A percentile compares a stretch with the other conserved stretches of the same genome.
phyloP scores from a whole-genome alignment of 2,329 filamentous ascomycete species.

The Pseudocercospora musae region DNA sequence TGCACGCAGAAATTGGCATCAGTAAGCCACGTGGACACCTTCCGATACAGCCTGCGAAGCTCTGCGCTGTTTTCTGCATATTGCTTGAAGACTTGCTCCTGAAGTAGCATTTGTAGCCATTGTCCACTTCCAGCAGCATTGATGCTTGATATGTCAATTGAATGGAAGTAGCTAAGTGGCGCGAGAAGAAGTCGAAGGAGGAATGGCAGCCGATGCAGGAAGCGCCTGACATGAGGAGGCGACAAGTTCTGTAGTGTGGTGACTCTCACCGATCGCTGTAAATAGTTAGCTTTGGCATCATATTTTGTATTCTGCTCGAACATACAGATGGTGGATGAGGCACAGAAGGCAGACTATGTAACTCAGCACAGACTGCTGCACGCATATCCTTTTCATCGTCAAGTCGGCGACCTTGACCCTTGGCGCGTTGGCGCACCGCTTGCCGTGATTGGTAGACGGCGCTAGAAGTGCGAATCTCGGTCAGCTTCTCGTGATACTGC shows the following conservation, averaged over 20 bases:
- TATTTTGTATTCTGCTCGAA: neutral
- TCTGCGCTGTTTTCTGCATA: slow-evolving; percentile 45
- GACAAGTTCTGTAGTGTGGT: slow-evolving; percentile 48
- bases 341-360: slow-evolving; percentile 49
- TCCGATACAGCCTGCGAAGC: slow-evolving; percentile 45
- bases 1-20: slow-evolving; percentile 54
- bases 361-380: slow-evolving; percentile 49
- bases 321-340: slow-evolving; percentile 45
- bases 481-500: slow-evolving; percentile 44
- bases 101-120: slow-evolving; percentile 49
- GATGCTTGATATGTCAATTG: slow-evolving; percentile 50
- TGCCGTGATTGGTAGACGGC: slow-evolving; percentile 38
- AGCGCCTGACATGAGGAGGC: slow-evolving; percentile 41
- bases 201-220: slow-evolving; percentile 51
- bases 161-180: slow-evolving; percentile 53
- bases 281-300: neutral
- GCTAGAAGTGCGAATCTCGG: slow-evolving; percentile 41
- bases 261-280: slow-evolving; percentile 44
- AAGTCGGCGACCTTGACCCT: slow-evolving; percentile 35
- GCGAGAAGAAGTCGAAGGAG: slow-evolving; percentile 49
- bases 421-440: slow-evolving; percentile 29
- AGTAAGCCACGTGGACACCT: slow-evolving; percentile 50
- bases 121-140: slow-evolving; percentile 50
- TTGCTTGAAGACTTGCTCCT: slow-evolving; percentile 50
- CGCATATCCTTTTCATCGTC: slow-evolving; percentile 46